Conservation (phyloP, 768 basidiomycete genomes). For the Trametes villosa region DNA sequence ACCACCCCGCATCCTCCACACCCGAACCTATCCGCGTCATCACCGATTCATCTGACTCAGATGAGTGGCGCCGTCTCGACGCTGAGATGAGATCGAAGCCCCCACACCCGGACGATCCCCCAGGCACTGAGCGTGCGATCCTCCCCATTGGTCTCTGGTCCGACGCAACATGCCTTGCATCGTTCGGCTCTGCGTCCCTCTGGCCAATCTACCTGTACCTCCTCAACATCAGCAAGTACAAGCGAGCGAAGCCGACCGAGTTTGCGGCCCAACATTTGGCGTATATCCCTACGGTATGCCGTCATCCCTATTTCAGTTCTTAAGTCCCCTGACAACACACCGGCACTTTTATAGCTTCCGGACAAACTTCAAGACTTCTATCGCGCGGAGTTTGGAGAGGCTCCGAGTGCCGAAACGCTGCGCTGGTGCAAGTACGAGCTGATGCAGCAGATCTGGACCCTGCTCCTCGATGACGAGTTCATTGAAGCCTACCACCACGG, state of each 20-base stretch:
- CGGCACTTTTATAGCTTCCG: slow-evolving; percentile 38
- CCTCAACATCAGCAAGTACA: slow-evolving; percentile 47
- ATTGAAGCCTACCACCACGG: too few relatives aligned
- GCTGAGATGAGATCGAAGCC: background rate
- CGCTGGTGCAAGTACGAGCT: too few relatives aligned
- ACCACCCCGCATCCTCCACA: too few relatives aligned
- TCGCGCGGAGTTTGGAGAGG: slow-evolving; percentile 21
- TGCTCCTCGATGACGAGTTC: too few relatives aligned
- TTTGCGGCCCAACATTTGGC: slow-evolving; percentile 45
- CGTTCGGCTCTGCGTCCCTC: slow-evolving; percentile 30
- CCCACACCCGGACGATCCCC: background rate
- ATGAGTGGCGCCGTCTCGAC: background rate
- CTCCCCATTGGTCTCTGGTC: slow-evolving; percentile 26
- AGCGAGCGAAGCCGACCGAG: slow-evolving; percentile 34
- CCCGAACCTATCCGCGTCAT: too few relatives aligned
- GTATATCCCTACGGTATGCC: too few relatives aligned
- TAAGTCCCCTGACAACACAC: background rate
- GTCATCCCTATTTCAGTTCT: slow-evolving; percentile 41
- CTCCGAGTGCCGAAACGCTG: too few relatives aligned
- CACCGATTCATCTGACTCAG: too few relatives aligned
- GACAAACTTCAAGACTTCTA: slow-evolving; percentile 39
- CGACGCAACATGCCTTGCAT: too few relatives aligned
- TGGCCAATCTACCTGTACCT: slow-evolving; percentile 49
- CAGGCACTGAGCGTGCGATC: slow-evolving; percentile 11
- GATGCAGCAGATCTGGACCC: too few relatives aligned